These are phyloP conservation scores for Cenococcum geophilum DNA, from an alignment of 495 filamentous ascomycete species.

Conservation along the genomic window DNA sequence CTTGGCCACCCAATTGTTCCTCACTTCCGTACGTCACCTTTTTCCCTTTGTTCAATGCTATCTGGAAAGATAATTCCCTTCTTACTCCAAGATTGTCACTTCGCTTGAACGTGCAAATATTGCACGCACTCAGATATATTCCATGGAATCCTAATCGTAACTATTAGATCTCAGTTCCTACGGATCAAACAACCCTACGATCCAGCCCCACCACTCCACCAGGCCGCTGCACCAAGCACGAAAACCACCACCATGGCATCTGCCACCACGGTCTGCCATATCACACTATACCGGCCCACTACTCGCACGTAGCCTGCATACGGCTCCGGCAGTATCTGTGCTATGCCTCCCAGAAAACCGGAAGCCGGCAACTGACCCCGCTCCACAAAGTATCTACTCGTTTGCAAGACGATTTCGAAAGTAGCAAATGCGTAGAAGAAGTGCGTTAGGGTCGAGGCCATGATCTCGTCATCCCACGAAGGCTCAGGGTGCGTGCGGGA, in stretches of 20 bases:
- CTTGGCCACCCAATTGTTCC: not conserved
- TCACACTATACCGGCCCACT: constrained; percentile 60
- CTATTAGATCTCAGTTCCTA: not conserved
- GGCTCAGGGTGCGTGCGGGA: constrained; percentile 35
- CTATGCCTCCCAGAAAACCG: constrained; percentile 52
- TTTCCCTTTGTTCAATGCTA: not conserved
- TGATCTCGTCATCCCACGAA: constrained; percentile 35
- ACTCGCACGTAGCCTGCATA: constrained; percentile 52
- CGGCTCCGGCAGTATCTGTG: constrained; percentile 53
- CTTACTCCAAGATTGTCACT: too few relatives aligned
- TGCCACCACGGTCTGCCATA: constrained; percentile 54
- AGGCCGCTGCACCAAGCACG: constrained; percentile 64
- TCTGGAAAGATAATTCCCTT: not conserved
- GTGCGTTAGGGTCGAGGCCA: constrained; percentile 26
- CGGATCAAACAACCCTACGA: not conserved
- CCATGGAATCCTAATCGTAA: too few relatives aligned
- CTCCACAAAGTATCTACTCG: constrained; percentile 59
- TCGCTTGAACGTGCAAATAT: too few relatives aligned
- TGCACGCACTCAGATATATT: too few relatives aligned
- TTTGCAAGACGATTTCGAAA: constrained; percentile 67
- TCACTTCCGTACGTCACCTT: not conserved
- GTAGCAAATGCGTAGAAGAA: constrained; percentile 76
- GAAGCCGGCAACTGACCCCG: constrained; percentile 42
- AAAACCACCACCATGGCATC: constrained; percentile 70
- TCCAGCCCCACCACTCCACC: constrained; percentile 46